Percentiles rank a stretch among this genome's conserved stretches.
phyloP scores from a whole-genome alignment of 805 yeast species.

The Candida vaughaniae region DNA sequence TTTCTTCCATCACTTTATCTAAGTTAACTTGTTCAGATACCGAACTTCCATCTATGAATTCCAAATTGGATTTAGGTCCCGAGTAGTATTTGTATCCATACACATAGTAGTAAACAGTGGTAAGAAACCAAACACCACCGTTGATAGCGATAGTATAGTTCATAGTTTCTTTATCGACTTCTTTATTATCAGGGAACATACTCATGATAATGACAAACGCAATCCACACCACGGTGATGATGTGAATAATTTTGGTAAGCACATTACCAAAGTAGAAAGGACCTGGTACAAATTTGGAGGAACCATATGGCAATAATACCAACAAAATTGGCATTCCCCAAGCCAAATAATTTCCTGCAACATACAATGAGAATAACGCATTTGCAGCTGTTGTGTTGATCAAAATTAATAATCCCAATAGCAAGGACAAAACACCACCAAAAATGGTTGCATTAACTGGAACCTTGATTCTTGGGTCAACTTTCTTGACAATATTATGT shows the following conservation, averaged over 20 bases:
- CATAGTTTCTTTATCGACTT: constrained; percentile 50
- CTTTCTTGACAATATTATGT: constrained; percentile 50
- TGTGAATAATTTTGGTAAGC: constrained; percentile 44
- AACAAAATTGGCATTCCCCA: constrained; percentile 62
- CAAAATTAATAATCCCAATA: constrained; percentile 57
- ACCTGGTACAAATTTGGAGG: constrained; percentile 58
- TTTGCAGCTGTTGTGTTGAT: constrained; percentile 60
- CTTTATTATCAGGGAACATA: constrained; percentile 57
- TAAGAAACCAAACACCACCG: constrained; percentile 57
- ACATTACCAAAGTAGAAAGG: constrained; percentile 59
- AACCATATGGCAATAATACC: constrained; percentile 50
- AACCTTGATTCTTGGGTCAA: constrained; percentile 53
- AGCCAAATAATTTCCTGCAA: constrained; percentile 62
- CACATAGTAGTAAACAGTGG: constrained; percentile 50
- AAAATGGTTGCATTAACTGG: constrained; percentile 65
- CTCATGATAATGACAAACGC: constrained; percentile 53
- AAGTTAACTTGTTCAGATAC: neutral
- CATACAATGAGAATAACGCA: constrained; percentile 65
- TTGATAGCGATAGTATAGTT: constrained; percentile 69
- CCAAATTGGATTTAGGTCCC: constrained; percentile 49
- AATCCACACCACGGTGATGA: constrained; percentile 49
- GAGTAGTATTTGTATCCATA: constrained; percentile 55
- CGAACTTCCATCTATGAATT: constrained; percentile 4
- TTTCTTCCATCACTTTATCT: constrained; percentile 1
- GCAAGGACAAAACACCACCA: constrained; percentile 47